Evolutionary conservation across 2,329 filamentous ascomycete species (phyloP).

Genomic region (Epichloe festucae): DNA sequence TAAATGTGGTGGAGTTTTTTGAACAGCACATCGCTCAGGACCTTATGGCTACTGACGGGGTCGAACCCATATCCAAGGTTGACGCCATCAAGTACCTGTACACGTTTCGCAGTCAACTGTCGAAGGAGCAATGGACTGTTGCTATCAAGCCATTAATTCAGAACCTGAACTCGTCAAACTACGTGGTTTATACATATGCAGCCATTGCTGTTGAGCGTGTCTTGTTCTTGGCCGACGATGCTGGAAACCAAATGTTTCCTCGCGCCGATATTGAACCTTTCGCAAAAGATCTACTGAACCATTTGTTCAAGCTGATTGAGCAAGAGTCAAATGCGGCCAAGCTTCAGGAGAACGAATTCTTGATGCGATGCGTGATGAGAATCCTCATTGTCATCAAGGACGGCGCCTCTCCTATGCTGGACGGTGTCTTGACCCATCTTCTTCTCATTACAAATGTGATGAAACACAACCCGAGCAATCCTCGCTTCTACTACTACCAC

Average conservation of each 20-base stretch:
- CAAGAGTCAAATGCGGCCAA: slow-evolving; percentile 76
- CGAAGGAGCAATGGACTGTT: slow-evolving; percentile 80
- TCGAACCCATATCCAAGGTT: slow-evolving; percentile 82
- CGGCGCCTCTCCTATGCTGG: slow-evolving; percentile 57
- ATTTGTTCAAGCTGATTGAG: slow-evolving; percentile 84
- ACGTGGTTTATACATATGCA: slow-evolving; percentile 95
- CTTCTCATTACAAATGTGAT: slow-evolving; percentile 86
- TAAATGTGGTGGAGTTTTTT: slow-evolving; percentile 92
- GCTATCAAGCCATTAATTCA: slow-evolving; percentile 84
- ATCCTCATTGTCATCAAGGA: slow-evolving; percentile 91
- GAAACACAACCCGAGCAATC: slow-evolving; percentile 90
- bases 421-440: slow-evolving; percentile 70
- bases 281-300: slow-evolving; percentile 73
- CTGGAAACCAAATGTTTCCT: slow-evolving; percentile 66
- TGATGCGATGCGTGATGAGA: slow-evolving; percentile 98
- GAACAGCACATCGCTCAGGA: slow-evolving; percentile 86
- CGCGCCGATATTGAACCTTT: slow-evolving; percentile 67
- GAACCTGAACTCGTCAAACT: slow-evolving; percentile 79
- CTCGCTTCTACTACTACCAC: slow-evolving; percentile 95
- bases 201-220: slow-evolving; percentile 93
- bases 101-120: slow-evolving; percentile 89
- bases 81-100: slow-evolving; percentile 98
- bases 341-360: slow-evolving; percentile 95
- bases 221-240: slow-evolving; percentile 66
- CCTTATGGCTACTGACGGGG: slow-evolving; percentile 53